Evolutionary conservation across 371 early-diverging fungal species (phyloP).

Genomic region (Mortierella sp.): DNA sequence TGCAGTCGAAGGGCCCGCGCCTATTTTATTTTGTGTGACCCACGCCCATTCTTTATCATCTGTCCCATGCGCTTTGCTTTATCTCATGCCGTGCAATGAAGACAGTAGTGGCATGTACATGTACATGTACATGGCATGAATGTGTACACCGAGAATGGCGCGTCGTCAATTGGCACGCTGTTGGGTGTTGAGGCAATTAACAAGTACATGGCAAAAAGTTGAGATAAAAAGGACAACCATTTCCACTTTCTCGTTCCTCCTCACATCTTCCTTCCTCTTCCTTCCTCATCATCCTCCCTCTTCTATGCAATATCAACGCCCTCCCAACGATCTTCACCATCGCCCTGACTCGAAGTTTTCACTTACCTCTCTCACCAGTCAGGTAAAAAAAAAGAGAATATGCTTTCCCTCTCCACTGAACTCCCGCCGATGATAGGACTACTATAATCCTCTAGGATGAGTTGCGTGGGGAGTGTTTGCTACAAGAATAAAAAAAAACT

Average conservation of each 20-base stretch:
- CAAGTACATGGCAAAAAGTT: not conserved
- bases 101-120: too few relatives aligned
- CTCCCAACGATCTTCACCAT: not conserved
- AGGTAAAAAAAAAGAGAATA: not conserved
- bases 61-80: too few relatives aligned
- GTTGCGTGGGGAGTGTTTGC: conserved; percentile 5
- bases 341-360: not conserved
- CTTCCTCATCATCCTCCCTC: not conserved
- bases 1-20: not conserved
- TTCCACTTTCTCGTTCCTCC: not conserved
- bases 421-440: not conserved
- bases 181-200: not conserved
- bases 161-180: not conserved
- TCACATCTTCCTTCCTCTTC: not conserved
- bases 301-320: conserved; percentile 4
- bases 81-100: too few relatives aligned
- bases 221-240: not conserved
- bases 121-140: not conserved
- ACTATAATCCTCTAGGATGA: not conserved
- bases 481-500: not conserved
- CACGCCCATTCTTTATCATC: too few relatives aligned
- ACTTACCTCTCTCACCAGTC: not conserved
- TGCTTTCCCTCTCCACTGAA: conserved; percentile 4
- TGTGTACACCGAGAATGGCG: too few relatives aligned
- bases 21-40: not conserved